Evolutionary conservation across 345 rosid genomes (phyloP), one percentile per base, ranked within the genome.

Genomic region (Hibiscus trionum): DNA sequence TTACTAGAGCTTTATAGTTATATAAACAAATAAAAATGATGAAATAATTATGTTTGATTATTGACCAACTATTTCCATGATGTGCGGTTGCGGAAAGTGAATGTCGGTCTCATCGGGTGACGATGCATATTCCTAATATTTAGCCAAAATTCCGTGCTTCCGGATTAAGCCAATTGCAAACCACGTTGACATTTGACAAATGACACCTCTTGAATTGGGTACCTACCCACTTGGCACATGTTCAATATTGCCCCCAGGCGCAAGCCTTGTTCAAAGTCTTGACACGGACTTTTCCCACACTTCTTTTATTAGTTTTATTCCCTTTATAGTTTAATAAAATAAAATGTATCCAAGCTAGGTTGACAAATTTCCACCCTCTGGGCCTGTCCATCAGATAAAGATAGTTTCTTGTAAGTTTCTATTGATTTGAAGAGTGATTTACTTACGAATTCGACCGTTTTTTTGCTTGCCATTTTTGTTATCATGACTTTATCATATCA

Each of bases 211-310:
- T 46, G 37, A 46, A 46, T 24, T 24, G 37, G 70, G 70, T 8
- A 66, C 14, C 70, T 66, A 66, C 70, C 70, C 56, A 47, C 56
- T 26, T 14, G 56, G 21, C 70, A 66, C 70, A 14, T 66, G 57
- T 46, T 46, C 39, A 46, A 46, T n/a, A 39, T 39, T 8, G 1
- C 31, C 56, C 56, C 56, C 1, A 46, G 19, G 35, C 70, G n/a
- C 15, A 58, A 58, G 62, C 16, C 62, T 44, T 6, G 17, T 66
- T 46, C 35, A 21, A 66, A 46, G 37, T 46, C 56, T 44, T 42
- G 69, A 42, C 1, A 44, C 2, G 3, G 35, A 66, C 37, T 11
- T 66, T 19, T 56, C 11, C 29, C 21, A 4, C 11, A 11, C 4
- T 42, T 42, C 6, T 49, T 50, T n/a, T 15, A 50, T 15, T 5